A percentile compares a stretch with the other conserved stretches of the same genome.
Conservation (phyloP, 192 early-diverging fungal genomes). For the Linnemannia hyalina region DNA sequence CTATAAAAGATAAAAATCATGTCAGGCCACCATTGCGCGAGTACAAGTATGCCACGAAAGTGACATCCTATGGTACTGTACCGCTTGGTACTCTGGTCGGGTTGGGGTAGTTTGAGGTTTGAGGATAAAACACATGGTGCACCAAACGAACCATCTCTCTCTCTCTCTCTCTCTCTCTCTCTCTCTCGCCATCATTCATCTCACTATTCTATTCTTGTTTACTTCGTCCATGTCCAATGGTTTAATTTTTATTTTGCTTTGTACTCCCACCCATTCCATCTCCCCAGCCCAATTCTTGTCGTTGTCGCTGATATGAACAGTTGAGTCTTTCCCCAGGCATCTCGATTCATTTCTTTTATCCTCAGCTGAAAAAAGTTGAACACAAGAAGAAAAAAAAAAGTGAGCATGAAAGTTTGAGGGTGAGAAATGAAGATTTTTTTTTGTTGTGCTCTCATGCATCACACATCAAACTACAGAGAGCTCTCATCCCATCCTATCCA, state of each 20-base stretch:
- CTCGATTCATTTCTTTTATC: conserved; percentile 6
- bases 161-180: too few relatives aligned
- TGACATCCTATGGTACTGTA: not conserved
- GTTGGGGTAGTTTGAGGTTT: not conserved
- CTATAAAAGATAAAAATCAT: not conserved
- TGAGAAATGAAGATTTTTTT: not conserved
- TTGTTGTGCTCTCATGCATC: not conserved
- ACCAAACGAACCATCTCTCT: too few relatives aligned
- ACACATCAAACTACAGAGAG: not conserved
- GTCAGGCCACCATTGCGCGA: not conserved
- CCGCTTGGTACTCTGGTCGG: not conserved
- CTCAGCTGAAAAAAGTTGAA: not conserved
- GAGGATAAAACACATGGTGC: too few relatives aligned
- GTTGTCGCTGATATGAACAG: too few relatives aligned
- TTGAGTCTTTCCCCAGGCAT: too few relatives aligned
- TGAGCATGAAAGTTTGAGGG: not conserved
- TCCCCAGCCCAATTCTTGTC: too few relatives aligned
- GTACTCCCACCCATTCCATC: too few relatives aligned
- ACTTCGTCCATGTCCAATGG: too few relatives aligned
- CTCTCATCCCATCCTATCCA: not conserved
- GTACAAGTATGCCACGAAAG: not conserved
- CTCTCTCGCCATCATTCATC: too few relatives aligned
- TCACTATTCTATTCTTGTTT: too few relatives aligned
- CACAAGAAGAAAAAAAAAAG: conserved; percentile 4
- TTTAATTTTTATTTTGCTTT: too few relatives aligned